Base-by-base conservation (phyloP, 352 stramenopile genomes). In the Globisporangium orthogonon region DNA sequence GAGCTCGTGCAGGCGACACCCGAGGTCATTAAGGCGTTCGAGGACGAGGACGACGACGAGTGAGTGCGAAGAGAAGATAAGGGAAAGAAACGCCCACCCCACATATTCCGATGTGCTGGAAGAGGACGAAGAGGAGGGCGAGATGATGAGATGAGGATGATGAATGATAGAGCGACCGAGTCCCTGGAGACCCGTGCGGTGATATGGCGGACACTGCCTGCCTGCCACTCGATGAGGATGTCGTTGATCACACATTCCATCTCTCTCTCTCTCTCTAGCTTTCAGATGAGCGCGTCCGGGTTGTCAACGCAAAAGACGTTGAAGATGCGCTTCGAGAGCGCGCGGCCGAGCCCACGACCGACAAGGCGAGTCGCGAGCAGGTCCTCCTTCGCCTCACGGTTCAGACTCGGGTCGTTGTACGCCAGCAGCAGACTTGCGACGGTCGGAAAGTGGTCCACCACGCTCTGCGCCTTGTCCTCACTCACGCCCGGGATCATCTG, bases 21-120 rank as follows among this genome's bases (percentile, higher is more conserved):
- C 18, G 77, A 89, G n/a, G 51, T 94, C 44, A 87, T 94, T 54
- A 76, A 86, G 62, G 83, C 89, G 61, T 90, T 85, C 54, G 78
- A 86, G 35, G 59, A 61, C 3, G 61, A 73, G 2, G 48, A 11
- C 4, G 48, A 23, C 15, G 30, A 40, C 29, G 48, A 52, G 48
- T 43, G 9, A 48, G 41, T 7, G 23, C 23, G 23, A 23, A 23
- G 23, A 23, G 23, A 23, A 23, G 23, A 23, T 23, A 23, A 23
- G 23, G 23, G 23, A 23, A 23, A 23, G 23, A 23, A 23, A 23
- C 23, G 23, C 23, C 23, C 23, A 23, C 23, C 23, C 23, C 23
- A 23, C 23, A 23, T 23, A 23, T 23, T 23, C 23, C 23, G 1
- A 23, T 23, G 23, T 23, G 23, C 23, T 23, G 23, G 23, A 23